These are phyloP conservation scores for Fomitopsis serialis DNA, from an alignment of 768 basidiomycete genomes.

Conservation along the genomic window DNA sequence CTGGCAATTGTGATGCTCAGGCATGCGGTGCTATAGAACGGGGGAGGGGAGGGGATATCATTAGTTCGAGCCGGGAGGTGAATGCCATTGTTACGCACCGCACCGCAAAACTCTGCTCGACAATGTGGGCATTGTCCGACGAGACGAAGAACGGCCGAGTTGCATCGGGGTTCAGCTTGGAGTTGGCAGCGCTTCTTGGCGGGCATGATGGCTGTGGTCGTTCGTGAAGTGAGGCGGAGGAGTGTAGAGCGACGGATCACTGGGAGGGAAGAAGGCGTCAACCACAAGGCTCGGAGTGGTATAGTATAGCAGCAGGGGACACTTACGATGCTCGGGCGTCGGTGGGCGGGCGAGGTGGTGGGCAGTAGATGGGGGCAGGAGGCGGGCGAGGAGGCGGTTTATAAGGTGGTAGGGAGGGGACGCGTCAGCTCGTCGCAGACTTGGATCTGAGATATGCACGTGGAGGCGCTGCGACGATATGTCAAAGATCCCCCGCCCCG, in stretches of 20 bases:
- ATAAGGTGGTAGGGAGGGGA: conserved; percentile 20
- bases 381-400: conserved; percentile 14
- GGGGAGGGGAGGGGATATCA: conserved; percentile 9
- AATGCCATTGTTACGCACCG: conserved; percentile 40
- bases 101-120: conserved; percentile 68
- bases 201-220: conserved; percentile 45
- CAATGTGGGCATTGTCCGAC: conserved; percentile 86
- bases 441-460: conserved; percentile 22
- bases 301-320: conserved; percentile 1
- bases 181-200: conserved; percentile 87
- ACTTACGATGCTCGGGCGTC: conserved; percentile 5
- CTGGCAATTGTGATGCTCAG: conserved; percentile 82
- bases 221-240: not conserved
- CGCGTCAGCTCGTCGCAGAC: conserved; percentile 25
- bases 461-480: conserved; percentile 20
- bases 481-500: conserved; percentile 17
- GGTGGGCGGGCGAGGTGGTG: conserved; percentile 4
- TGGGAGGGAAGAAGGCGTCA: not conserved
- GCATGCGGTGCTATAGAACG: conserved; percentile 68
- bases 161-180: conserved; percentile 54
- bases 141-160: conserved; percentile 73
- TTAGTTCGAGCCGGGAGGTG: conserved; percentile 5
- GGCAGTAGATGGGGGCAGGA: conserved; percentile 9
- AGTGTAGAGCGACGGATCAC: not conserved
- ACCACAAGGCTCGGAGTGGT: not conserved